These are phyloP conservation scores for Ceratobasidium sp. DNA, from an alignment of 1,284 basidiomycete species.

Conservation along the genomic window DNA sequence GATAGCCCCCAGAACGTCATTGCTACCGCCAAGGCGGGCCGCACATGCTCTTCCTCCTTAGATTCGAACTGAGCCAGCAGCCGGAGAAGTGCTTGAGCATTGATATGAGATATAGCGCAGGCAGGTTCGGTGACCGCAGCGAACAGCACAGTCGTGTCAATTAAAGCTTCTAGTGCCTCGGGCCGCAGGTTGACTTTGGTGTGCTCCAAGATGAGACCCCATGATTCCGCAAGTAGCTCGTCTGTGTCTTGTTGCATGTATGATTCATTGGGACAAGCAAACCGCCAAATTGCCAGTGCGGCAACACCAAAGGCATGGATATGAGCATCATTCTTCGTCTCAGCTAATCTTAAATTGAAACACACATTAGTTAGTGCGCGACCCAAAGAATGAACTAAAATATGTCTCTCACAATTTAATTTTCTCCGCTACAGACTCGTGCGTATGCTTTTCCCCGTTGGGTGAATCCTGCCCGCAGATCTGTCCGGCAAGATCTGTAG, in stretches of 20 bases:
- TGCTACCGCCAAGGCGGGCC: conserved; percentile 9
- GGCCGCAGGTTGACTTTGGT: neutral
- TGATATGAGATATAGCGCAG: neutral
- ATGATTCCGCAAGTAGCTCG: neutral
- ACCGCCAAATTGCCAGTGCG: neutral
- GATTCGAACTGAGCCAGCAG: neutral
- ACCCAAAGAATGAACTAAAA: neutral
- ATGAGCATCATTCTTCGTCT: neutral
- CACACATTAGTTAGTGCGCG: neutral
- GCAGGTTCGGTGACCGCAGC: neutral
- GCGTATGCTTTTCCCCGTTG: neutral
- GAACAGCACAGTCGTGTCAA: conserved; percentile 5
- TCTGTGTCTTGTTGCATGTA: neutral
- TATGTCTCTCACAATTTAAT: neutral
- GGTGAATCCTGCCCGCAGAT: neutral
- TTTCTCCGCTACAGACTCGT: neutral
- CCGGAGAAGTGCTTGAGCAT: neutral
- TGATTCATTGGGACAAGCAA: neutral
- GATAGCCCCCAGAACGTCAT: conserved; percentile 28
- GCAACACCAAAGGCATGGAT: conserved; percentile 9
- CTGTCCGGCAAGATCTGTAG: neutral
- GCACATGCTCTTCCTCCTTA: neutral
- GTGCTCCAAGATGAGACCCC: neutral
- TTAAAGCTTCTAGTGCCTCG: neutral
- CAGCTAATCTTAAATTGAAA: neutral